Evolutionary conservation across 106 monocot genomes (phyloP), one percentile per base, ranked within the genome.

Genomic region (Narthecium ossifragum): DNA sequence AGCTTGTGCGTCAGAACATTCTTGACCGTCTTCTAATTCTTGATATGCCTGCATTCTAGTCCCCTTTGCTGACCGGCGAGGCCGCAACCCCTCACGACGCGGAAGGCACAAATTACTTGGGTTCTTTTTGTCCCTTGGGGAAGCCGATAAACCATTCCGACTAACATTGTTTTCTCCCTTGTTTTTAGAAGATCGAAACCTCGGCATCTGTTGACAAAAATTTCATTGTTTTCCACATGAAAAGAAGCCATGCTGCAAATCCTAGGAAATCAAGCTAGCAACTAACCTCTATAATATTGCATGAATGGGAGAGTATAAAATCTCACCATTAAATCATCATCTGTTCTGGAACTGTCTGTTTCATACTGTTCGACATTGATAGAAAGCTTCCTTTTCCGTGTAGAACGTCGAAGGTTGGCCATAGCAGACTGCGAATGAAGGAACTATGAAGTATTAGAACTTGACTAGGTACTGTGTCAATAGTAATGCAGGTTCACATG

Each of bases 301-400:
- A 76, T 62, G 60, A 32, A 63, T 72, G 63, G 26, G 46, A 64
- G 71, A 85, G 64, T 58, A 72, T 60, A 62, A 71, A 87, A 71
- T 68, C 81, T 85, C 72, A 96, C 94, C 90, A 98, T 91, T 70
- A 98, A 66, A 66, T 98, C 91, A 54, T 86, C 75, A 86, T 98
- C 88, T 46, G 87, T 72, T 57, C 84, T 67, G 31, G 98, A 98
- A 62, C 87, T 91, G 67, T 91, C 85, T 11, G 84, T 85, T 48
- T 78, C 87, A 73, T 85, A 88, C 36, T 86, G 87, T 51, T 91
- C 87, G 30, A 91, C 55, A 75, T 82, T 78, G 63, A 75, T 77
- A 31, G 98, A 73, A 53, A 85, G 71, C 63, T 91, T 98, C 69
- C 98, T 87, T 72, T 84, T 90, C 66, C 98, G 81, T 58, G 91